Evolutionary conservation across 352 stramenopile genomes (phyloP).

Genomic region (Phytopythium mirpurense): DNA sequence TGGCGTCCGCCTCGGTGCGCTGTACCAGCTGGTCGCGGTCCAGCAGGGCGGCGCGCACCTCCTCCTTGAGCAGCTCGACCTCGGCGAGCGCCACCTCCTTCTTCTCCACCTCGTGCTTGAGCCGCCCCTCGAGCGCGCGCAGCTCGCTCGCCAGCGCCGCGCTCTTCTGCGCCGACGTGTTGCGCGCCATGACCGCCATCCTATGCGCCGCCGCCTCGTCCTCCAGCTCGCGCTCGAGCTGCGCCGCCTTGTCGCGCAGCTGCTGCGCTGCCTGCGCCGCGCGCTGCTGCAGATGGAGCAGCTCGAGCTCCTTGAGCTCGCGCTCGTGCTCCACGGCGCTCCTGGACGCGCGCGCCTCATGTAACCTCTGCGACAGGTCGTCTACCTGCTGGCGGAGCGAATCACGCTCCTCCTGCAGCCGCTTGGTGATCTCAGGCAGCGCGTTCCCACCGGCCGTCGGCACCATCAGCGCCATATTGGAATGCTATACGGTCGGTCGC

Average conservation of each 20-base stretch:
- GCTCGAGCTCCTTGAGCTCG: conserved; percentile 59
- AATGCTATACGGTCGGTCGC: background rate
- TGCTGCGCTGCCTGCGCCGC: conserved; percentile 41
- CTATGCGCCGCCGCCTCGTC: conserved; percentile 47
- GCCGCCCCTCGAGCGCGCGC: conserved; percentile 45
- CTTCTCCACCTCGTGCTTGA: conserved; percentile 59
- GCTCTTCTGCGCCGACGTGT: conserved; percentile 51
- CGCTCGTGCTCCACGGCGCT: conserved; percentile 50
- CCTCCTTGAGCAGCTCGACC: conserved; percentile 37
- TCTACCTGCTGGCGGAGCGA: conserved; percentile 41
- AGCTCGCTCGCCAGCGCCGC: conserved; percentile 39
- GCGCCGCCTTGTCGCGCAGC: conserved; percentile 36
- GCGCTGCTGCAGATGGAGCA: conserved; percentile 62
- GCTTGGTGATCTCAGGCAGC: conserved; percentile 55
- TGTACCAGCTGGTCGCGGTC: conserved; percentile 61
- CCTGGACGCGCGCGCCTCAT: conserved; percentile 28
- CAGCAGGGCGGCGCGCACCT: conserved; percentile 29
- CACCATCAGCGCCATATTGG: background rate
- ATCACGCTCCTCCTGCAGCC: conserved; percentile 59
- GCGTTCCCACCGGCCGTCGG: conserved; percentile 8
- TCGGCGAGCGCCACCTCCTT: conserved; percentile 49
- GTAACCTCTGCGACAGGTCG: conserved; percentile 38
- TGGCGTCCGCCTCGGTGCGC: conserved; percentile 65
- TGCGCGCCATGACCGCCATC: conserved; percentile 45
- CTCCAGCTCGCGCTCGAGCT: conserved; percentile 61